Evolutionary conservation across 2,329 filamentous ascomycete genomes (phyloP).

Genomic region (Arthroderma uncinatum): DNA sequence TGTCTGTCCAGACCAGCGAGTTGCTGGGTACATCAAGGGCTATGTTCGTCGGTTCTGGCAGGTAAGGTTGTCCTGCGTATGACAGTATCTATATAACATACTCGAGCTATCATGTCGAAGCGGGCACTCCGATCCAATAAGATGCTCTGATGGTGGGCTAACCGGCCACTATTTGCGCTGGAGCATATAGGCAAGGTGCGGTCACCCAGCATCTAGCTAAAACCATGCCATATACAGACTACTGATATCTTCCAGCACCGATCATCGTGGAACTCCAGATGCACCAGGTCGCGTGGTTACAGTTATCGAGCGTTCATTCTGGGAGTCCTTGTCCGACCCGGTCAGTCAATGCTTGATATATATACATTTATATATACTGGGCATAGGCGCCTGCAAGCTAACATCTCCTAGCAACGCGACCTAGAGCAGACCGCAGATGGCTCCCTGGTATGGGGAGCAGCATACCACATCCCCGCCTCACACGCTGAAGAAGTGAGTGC

Average conservation of each 20-base stretch:
- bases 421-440: constrained; percentile 24
- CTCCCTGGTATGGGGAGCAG: constrained; percentile 69
- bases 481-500: constrained; percentile 69
- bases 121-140: not conserved
- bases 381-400: not conserved
- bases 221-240: not conserved
- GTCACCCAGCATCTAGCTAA: not conserved
- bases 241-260: constrained; percentile 50
- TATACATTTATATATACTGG: not conserved
- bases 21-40: constrained; percentile 83
- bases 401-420: constrained; percentile 22
- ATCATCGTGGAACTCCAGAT: constrained; percentile 84
- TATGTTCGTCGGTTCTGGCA: constrained; percentile 98
- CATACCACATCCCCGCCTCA: constrained; percentile 67
- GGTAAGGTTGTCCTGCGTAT: constrained; percentile 44
- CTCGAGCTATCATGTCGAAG: not conserved
- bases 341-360: constrained; percentile 1
- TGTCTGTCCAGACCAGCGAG: constrained; percentile 53
- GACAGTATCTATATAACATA: not conserved
- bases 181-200: constrained; percentile 8
- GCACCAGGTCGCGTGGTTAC: constrained; percentile 86
- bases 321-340: constrained; percentile 46
- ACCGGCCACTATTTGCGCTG: too few relatives aligned
- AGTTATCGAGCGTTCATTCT: constrained; percentile 72
- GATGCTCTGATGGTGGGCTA: not conserved